Base-by-base conservation (phyloP, 202 grass and related monocot species). In the Thinopyrum obtusiflorum region DNA sequence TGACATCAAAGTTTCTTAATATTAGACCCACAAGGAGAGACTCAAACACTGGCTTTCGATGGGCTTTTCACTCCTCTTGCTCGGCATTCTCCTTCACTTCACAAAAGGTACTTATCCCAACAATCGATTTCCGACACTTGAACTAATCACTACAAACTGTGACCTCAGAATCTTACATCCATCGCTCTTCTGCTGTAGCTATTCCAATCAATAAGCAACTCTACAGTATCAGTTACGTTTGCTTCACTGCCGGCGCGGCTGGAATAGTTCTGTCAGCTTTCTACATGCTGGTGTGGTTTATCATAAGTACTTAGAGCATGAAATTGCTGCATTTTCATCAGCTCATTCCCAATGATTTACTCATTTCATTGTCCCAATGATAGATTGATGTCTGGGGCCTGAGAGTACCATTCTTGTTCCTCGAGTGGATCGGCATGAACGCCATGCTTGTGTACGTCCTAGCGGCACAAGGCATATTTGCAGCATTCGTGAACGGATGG, bases 161-260 rank as follows among this genome's bases (percentile, higher is more conserved):
- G 36, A 1, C 24, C 9, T 62, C 6, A 51, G 13, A 32, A 20
- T 76, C 59, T 84, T 53, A 42, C 27, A 77, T 71, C 15, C 29
- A 35, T 84, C 46, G 2, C 40, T 76, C 36, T 46, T 7, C 2
- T 73, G 6, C 36, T 78, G 9, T 51, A 92, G 92, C 80, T 14
- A 92, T 94, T 88, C 89, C 92, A 81, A 80, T 94, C 36, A 94
- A 94, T 62, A 94, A 94, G 80, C 92, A 94, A 55, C 87, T 94
- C 23, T 94, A 89, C 80, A 94, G 89, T 85, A 86, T 94, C 57
- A 92, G 89, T 53, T 92, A 94, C 9, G 70, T 88, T 35, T 94
- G 89, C 83, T 87, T 94, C 60, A 94, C 89, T 2, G 82, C 79
- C 6, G 92, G 92, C 4, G 84, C 85, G 3, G 89, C 92, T 67